Conservation (phyloP, 345 rosid species). For the Eucalyptus lansdowneana region DNA sequence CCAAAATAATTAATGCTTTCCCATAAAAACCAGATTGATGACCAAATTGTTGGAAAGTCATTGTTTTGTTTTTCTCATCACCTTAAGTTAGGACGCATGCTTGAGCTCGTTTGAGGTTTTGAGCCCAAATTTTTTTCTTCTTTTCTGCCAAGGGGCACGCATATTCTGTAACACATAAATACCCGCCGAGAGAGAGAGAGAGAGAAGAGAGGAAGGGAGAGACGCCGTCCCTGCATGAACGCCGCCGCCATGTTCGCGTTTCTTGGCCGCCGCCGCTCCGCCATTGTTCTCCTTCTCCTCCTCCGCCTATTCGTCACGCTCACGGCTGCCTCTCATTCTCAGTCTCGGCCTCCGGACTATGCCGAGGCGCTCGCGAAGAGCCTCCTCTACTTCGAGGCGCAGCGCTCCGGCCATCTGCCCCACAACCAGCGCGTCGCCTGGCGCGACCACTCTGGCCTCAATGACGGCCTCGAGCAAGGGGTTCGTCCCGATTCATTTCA, state of each 20-base stretch:
- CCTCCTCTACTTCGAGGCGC: conserved; percentile 61
- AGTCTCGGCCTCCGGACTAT: conserved; percentile 14
- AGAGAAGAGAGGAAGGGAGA: too few relatives aligned
- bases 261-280: background rate
- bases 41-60: background rate
- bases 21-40: background rate
- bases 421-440: conserved; percentile 46
- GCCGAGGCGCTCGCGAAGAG: conserved; percentile 38
- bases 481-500: background rate
- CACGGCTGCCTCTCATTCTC: background rate
- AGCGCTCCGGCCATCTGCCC: conserved; percentile 59
- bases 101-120: background rate
- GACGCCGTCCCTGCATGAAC: background rate
- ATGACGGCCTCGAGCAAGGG: conserved; percentile 34
- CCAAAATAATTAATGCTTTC: background rate
- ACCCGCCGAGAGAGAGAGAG: too few relatives aligned
- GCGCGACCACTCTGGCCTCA: conserved; percentile 67
- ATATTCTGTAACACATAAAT: background rate
- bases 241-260: background rate
- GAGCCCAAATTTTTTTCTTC: background rate
- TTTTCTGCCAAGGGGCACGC: background rate
- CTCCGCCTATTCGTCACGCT: background rate
- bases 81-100: background rate
- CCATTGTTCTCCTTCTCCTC: background rate
- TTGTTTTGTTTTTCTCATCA: background rate